These are phyloP conservation scores for Cyberlindnera veronae DNA, from an alignment of 805 yeast species.

Conservation along the genomic window DNA sequence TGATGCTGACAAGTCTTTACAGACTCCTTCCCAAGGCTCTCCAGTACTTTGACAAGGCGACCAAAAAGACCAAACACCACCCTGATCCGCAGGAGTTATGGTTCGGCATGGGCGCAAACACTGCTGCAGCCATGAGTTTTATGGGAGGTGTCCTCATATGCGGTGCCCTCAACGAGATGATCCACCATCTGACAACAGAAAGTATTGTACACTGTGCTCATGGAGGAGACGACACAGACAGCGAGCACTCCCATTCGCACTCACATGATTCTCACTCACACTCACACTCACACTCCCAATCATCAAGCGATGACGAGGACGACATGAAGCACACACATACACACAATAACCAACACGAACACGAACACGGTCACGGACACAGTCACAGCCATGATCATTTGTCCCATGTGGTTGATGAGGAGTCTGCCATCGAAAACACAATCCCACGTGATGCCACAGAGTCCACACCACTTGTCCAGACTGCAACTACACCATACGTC, in stretches of 20 bases:
- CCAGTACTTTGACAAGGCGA: constrained; percentile 38
- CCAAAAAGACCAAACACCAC: constrained; percentile 11
- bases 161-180: constrained; percentile 52
- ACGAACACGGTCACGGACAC: neutral
- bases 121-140: constrained; percentile 42
- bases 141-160: constrained; percentile 62
- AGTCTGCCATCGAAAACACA: constrained; percentile 1
- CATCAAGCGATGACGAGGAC: constrained; percentile 6
- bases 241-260: constrained; percentile 16
- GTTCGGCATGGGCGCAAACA: constrained; percentile 27
- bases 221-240: constrained; percentile 34
- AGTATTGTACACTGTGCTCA: constrained; percentile 87
- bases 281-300: constrained; percentile 16
- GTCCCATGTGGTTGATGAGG: constrained; percentile 6
- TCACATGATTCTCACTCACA: constrained; percentile 13
- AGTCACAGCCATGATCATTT: constrained; percentile 5
- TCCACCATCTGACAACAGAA: constrained; percentile 76
- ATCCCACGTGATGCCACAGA: neutral
- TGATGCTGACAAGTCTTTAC: constrained; percentile 73
- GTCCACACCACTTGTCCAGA: constrained; percentile 1
- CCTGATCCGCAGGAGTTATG: constrained; percentile 13
- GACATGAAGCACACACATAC: constrained; percentile 3
- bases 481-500: neutral
- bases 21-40: constrained; percentile 70
- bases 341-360: neutral